These are phyloP conservation scores for Apiotrichum montevideense DNA, from an alignment of 1,284 basidiomycete species.

Conservation along the genomic window DNA sequence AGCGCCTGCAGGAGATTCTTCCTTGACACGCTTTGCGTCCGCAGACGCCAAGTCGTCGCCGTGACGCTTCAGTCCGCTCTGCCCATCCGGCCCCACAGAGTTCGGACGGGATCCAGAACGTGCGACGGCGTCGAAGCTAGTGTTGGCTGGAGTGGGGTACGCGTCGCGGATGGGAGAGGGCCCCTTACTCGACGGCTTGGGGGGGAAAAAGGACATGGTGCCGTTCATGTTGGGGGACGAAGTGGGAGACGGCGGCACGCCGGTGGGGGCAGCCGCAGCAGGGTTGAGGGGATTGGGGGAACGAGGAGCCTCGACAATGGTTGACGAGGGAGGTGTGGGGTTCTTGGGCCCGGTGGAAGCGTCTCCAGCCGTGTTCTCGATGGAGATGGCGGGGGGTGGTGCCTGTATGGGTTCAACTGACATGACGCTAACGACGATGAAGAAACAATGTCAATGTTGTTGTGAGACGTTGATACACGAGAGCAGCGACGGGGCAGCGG, in stretches of 20 bases:
- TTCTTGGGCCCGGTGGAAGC: background rate
- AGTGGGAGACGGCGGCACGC: background rate
- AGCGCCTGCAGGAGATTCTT: conserved; percentile 11
- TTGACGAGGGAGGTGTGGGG: conserved; percentile 28
- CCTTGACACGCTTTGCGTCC: conserved; percentile 35
- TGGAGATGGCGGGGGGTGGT: background rate
- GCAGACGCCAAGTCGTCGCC: conserved; percentile 30
- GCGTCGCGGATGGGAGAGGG: conserved; percentile 7
- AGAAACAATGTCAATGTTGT: too few species aligned
- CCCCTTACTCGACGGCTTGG: conserved; percentile 2
- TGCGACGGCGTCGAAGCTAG: conserved; percentile 7
- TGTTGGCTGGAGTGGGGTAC: conserved; percentile 11
- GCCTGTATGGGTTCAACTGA: conserved; percentile 1
- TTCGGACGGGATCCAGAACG: background rate
- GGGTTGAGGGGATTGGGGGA: conserved; percentile 27
- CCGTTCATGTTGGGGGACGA: conserved; percentile 1
- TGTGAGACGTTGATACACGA: too few species aligned
- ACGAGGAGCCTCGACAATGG: conserved; percentile 32
- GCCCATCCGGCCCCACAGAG: background rate
- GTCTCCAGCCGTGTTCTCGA: background rate
- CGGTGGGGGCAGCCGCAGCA: conserved; percentile 1
- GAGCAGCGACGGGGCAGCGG: too few species aligned
- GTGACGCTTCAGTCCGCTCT: conserved; percentile 29
- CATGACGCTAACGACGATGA: background rate
- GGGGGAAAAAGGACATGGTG: conserved; percentile 3